Conservation (phyloP, 148 eudicot species). For the Vaccinium macrocarpon region DNA sequence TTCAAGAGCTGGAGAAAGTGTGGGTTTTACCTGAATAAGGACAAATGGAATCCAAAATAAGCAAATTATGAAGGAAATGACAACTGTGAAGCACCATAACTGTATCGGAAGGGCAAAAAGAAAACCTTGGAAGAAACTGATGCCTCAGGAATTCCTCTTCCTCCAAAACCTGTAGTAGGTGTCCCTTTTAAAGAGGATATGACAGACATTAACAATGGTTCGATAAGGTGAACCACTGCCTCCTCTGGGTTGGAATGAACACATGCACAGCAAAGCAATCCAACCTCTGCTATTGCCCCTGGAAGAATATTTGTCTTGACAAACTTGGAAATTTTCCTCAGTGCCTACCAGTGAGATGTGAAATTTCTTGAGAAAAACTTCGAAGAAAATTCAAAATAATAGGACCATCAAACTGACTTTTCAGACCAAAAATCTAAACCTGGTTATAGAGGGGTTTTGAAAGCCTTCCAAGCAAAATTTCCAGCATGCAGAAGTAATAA, state of each 20-base stretch:
- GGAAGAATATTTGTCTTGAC: slow-evolving; percentile 86
- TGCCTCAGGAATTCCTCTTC: slow-evolving; percentile 38
- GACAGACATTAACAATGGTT: slow-evolving; percentile 66
- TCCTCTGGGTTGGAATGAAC: slow-evolving; percentile 81
- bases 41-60: not conserved
- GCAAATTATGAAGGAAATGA: slow-evolving; percentile 12
- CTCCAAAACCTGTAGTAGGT: slow-evolving; percentile 80
- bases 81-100: slow-evolving; percentile 7
- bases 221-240: slow-evolving; percentile 72
- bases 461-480: slow-evolving; percentile 88
- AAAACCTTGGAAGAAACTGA: slow-evolving; percentile 54
- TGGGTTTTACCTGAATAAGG: slow-evolving; percentile 51
- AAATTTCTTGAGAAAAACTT: slow-evolving; percentile 6
- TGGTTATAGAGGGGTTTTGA: slow-evolving; percentile 81
- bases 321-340: slow-evolving; percentile 87
- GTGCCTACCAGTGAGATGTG: slow-evolving; percentile 49
- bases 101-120: not conserved
- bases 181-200: slow-evolving; percentile 76
- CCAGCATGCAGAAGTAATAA: slow-evolving; percentile 91
- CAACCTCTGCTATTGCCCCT: slow-evolving; percentile 96
- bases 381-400: not conserved
- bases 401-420: not conserved
- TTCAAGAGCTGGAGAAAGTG: slow-evolving; percentile 94
- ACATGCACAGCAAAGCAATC: slow-evolving; percentile 96
- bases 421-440: slow-evolving; percentile 39